Conservation (phyloP, 345 rosid genomes). For the Acer campestre region DNA sequence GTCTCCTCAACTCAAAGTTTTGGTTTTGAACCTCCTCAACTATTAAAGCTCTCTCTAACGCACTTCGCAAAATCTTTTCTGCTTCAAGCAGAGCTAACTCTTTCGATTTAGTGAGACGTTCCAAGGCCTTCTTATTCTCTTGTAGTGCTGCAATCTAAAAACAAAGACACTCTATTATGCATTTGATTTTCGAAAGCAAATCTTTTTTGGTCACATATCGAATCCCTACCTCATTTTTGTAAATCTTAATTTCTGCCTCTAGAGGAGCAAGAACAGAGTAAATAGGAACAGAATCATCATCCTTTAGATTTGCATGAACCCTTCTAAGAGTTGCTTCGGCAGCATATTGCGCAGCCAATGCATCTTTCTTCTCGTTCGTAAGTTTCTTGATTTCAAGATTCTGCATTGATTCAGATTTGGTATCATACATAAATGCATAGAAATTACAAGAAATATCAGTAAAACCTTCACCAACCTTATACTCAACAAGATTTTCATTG, state of each 20-base stretch:
- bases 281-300: slow-evolving; percentile 60
- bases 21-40: slow-evolving; percentile 97
- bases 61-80: slow-evolving; percentile 76
- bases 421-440: neutral
- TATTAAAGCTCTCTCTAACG: slow-evolving; percentile 88
- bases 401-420: slow-evolving; percentile 37
- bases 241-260: slow-evolving; percentile 78
- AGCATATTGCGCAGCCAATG: slow-evolving; percentile 84
- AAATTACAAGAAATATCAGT: neutral
- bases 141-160: slow-evolving; percentile 61
- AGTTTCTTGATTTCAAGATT: slow-evolving; percentile 78
- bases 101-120: slow-evolving; percentile 84
- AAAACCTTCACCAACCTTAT: slow-evolving; percentile 49
- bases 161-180: too few relatives aligned
- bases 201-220: neutral
- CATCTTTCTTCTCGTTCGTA: slow-evolving; percentile 68
- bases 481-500: slow-evolving; percentile 57
- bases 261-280: slow-evolving; percentile 82
- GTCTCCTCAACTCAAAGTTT: slow-evolving; percentile 78
- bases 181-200: neutral
- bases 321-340: slow-evolving; percentile 87
- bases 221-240: slow-evolving; percentile 64
- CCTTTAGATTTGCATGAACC: slow-evolving; percentile 67
- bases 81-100: slow-evolving; percentile 88
- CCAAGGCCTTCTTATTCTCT: slow-evolving; percentile 91